phyloP scores from a whole-genome alignment of 306 rosid genomes.

The Dalbergia oliveri region DNA sequence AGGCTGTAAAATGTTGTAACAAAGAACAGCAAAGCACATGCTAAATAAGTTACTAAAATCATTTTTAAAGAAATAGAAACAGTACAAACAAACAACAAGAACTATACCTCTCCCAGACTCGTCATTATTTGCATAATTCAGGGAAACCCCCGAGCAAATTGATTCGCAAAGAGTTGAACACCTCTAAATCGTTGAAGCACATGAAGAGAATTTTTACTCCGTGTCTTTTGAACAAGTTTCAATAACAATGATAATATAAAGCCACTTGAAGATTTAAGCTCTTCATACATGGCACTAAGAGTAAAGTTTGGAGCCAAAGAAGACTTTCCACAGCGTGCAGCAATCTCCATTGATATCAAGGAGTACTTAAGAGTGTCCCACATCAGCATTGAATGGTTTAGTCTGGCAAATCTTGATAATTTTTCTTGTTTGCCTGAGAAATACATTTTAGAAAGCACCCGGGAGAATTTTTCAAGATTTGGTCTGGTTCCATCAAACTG shows the following conservation, averaged over 20 bases:
- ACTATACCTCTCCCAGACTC: slow-evolving; percentile 69
- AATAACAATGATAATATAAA: slow-evolving; percentile 78
- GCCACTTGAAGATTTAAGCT: slow-evolving; percentile 87
- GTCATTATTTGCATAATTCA: slow-evolving; percentile 41
- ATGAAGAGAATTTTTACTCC: slow-evolving; percentile 73
- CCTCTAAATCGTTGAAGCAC: slow-evolving; percentile 89
- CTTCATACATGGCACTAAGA: slow-evolving; percentile 74
- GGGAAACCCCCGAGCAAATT: slow-evolving; percentile 71
- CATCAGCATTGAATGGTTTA: slow-evolving; percentile 83
- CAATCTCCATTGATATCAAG: slow-evolving; percentile 87
- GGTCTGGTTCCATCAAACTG: slow-evolving; percentile 54
- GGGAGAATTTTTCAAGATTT: slow-evolving; percentile 70
- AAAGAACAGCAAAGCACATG: slow-evolving; percentile 15
- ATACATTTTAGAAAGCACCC: slow-evolving; percentile 79
- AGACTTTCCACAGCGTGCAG: slow-evolving; percentile 82
- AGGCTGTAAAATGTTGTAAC: neutral
- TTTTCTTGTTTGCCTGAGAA: slow-evolving; percentile 70
- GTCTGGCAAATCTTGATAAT: slow-evolving; percentile 58
- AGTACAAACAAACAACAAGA: slow-evolving; percentile 36
- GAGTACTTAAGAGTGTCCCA: slow-evolving; percentile 96
- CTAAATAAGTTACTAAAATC: neutral
- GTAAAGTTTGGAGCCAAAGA: slow-evolving; percentile 71
- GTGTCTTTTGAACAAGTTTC: slow-evolving; percentile 72
- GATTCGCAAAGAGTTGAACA: slow-evolving; percentile 80
- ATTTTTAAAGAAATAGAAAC: slow-evolving; percentile 35